These are phyloP conservation scores for Platismatia glauca DNA, from an alignment of 495 filamentous ascomycete genomes.

Conservation along the genomic window DNA sequence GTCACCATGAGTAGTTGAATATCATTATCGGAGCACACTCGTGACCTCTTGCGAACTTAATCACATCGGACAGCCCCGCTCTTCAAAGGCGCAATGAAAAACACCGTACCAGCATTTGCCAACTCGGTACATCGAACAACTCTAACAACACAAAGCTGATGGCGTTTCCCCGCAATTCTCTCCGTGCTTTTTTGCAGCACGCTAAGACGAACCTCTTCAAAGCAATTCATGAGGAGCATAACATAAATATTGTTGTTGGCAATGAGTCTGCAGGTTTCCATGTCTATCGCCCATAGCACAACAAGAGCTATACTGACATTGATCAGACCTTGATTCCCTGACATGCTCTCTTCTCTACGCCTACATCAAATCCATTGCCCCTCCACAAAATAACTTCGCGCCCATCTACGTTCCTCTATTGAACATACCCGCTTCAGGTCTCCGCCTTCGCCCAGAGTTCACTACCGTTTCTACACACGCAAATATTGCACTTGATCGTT, in stretches of 20 bases:
- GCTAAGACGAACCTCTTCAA: conserved; percentile 13
- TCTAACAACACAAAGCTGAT: conserved; percentile 3
- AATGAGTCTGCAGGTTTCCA: conserved; percentile 24
- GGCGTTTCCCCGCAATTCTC: conserved; percentile 23
- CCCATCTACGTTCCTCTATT: conserved; percentile 69
- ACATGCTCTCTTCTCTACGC: conserved; percentile 76
- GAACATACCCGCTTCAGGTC: conserved; percentile 61
- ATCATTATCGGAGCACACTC: too few species aligned
- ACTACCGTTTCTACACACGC: conserved; percentile 35
- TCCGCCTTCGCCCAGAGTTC: conserved; percentile 75
- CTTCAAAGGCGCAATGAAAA: too few species aligned
- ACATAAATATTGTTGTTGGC: conserved; percentile 22
- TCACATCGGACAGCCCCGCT: too few species aligned
- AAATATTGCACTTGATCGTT: conserved; percentile 27
- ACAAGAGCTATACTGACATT: conserved; percentile 13
- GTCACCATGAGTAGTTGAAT: too few species aligned
- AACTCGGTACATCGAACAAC: too few species aligned
- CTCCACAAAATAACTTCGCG: conserved; percentile 35
- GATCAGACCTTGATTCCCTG: conserved; percentile 82
- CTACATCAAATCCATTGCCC: conserved; percentile 58
- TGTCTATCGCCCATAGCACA: too few species aligned
- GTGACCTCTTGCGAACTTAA: too few species aligned
- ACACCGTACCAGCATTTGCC: too few species aligned
- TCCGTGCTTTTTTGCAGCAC: conserved; percentile 20
- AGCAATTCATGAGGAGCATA: conserved; percentile 9